Evolutionary conservation across 129 eudicot species (phyloP).

Genomic region (Flaveria sonorensis): DNA sequence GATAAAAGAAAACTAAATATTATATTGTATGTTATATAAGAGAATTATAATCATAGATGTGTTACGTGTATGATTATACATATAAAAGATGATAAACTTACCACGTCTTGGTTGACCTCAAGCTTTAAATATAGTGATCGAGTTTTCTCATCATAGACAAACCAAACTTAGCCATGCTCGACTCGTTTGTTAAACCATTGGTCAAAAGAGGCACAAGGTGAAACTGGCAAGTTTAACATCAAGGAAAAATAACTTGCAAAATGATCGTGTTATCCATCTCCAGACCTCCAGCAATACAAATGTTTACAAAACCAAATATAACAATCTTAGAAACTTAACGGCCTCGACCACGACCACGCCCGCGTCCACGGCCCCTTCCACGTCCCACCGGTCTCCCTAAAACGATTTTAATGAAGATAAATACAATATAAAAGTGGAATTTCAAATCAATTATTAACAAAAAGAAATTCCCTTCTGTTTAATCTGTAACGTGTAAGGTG

Average conservation of each 20-base stretch:
- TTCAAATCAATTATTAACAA: neutral
- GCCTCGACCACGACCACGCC: constrained; percentile 93
- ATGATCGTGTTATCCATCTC: constrained; percentile 22
- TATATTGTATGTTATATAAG: too few species aligned
- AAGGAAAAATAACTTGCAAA: constrained; percentile 13
- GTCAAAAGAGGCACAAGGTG: neutral
- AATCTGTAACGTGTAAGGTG: neutral
- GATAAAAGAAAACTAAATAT: too few species aligned
- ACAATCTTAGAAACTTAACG: constrained; percentile 50
- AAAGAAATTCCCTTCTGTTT: neutral
- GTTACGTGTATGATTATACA: too few species aligned
- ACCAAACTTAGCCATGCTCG: too few species aligned
- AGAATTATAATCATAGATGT: too few species aligned
- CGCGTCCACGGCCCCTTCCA: constrained; percentile 93
- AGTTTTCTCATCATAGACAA: too few species aligned
- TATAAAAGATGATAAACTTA: too few species aligned
- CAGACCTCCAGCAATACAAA: constrained; percentile 41
- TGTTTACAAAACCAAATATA: constrained; percentile 54
- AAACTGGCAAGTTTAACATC: neutral
- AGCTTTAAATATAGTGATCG: too few species aligned
- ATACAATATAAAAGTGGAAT: neutral
- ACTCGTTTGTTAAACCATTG: neutral
- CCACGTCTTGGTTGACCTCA: too few species aligned
- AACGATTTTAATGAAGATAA: neutral
- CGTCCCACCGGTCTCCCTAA: constrained; percentile 83